Evolutionary conservation across 179 eudicot species (phyloP).

Genomic region (Silene vulgaris): DNA sequence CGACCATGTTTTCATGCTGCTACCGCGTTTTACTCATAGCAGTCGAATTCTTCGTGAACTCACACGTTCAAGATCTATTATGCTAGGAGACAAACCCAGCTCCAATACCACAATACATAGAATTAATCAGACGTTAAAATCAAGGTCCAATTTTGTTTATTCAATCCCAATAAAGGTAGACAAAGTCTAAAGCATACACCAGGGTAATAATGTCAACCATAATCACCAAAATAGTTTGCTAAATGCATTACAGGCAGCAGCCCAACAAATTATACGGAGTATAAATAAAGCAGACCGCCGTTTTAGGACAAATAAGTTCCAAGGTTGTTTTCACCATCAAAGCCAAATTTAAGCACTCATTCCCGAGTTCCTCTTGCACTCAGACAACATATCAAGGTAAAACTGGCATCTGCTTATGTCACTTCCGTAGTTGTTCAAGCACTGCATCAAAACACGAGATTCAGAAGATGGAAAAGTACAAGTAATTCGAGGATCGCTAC

Average conservation of each 20-base stretch:
- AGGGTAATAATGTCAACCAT: too few species aligned
- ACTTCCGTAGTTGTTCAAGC: constrained; percentile 37
- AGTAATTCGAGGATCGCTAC: not conserved
- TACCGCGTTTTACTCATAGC: too few species aligned
- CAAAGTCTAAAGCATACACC: too few species aligned
- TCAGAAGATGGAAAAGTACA: not conserved
- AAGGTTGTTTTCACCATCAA: not conserved
- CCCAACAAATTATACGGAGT: constrained; percentile 7
- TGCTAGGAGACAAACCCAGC: too few species aligned
- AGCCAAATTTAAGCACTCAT: constrained; percentile 26
- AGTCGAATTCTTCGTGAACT: too few species aligned
- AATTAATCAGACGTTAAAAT: too few species aligned
- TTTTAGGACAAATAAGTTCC: not conserved
- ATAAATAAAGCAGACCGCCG: not conserved
- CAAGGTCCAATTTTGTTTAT: too few species aligned
- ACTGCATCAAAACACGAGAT: constrained; percentile 26
- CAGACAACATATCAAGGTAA: constrained; percentile 42
- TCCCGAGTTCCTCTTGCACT: constrained; percentile 37
- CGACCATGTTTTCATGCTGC: too few species aligned
- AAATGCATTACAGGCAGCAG: not conserved
- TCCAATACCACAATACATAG: too few species aligned
- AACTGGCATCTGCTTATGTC: constrained; percentile 46
- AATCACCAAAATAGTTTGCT: not conserved
- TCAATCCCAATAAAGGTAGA: too few species aligned
- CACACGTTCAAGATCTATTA: too few species aligned